These are phyloP conservation scores for Angophora floribunda DNA, from an alignment of 345 rosid genomes.

Conservation along the genomic window DNA sequence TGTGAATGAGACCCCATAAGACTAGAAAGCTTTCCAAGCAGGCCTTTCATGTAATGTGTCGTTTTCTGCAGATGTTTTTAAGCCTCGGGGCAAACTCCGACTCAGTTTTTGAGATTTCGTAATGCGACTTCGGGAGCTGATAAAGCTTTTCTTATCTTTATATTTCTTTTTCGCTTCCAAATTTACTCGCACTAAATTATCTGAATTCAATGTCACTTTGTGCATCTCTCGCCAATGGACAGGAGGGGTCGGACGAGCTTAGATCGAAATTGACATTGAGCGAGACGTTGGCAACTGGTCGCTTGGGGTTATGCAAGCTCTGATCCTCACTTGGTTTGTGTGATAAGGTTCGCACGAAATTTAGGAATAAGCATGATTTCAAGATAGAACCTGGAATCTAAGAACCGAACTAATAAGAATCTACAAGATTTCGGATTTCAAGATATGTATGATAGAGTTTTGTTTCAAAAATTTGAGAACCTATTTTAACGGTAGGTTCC, in stretches of 20 bases:
- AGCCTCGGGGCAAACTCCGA: neutral
- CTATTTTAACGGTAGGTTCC: no score
- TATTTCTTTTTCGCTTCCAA: accelerated
- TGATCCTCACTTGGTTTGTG: accelerated
- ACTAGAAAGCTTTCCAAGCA: neutral
- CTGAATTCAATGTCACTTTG: neutral
- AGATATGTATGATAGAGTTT: no score
- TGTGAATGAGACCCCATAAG: neutral
- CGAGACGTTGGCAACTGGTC: accelerated
- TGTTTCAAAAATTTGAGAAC: no score
- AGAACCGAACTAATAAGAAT: no score
- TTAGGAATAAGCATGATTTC: no score
- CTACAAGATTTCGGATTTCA: no score
- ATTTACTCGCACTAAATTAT: neutral
- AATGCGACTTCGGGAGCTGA: neutral
- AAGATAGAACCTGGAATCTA: no score
- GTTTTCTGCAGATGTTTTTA: neutral
- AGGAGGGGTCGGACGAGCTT: neutral
- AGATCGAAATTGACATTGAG: neutral
- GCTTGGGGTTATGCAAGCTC: neutral
- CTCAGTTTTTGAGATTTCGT: neutral
- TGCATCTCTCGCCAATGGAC: neutral
- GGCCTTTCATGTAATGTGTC: neutral
- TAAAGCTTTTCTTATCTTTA: neutral
- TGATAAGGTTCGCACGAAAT: neutral